Conservation (phyloP, 2,329 filamentous ascomycete genomes). For the Colletotrichum kahawae region DNA sequence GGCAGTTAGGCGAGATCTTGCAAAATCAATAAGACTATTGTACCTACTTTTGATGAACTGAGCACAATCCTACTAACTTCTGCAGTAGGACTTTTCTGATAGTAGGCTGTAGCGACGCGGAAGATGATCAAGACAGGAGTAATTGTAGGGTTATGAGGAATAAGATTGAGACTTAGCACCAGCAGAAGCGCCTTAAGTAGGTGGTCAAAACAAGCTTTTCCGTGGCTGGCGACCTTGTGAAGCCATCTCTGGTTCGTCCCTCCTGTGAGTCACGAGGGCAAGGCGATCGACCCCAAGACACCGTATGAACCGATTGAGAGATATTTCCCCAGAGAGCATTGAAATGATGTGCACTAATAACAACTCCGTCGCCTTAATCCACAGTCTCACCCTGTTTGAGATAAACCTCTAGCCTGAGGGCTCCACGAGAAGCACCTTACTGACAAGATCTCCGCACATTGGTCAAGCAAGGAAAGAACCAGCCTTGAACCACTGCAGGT, state of each 20-base stretch:
- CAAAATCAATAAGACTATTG: accelerated
- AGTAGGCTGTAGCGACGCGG: background rate
- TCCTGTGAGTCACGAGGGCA: background rate
- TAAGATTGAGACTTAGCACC: no score
- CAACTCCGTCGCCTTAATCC: background rate
- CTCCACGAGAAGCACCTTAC: background rate
- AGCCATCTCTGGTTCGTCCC: background rate
- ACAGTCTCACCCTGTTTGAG: background rate
- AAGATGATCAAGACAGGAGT: accelerated
- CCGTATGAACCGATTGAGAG: background rate
- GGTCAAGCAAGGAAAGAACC: background rate
- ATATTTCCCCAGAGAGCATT: background rate
- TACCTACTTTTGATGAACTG: background rate
- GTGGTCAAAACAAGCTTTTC: background rate
- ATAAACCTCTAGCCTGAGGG: background rate
- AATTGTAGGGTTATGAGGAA: no score
- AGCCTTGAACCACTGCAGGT: background rate
- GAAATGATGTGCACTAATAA: background rate
- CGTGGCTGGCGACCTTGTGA: background rate
- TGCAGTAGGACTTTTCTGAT: background rate
- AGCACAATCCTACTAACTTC: background rate
- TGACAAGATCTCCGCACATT: background rate
- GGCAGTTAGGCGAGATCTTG: accelerated
- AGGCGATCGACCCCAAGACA: no score
- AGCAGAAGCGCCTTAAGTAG: background rate